phyloP scores from a whole-genome alignment of 2,329 filamentous ascomycete genomes.

The Stachybotrys elegans region DNA sequence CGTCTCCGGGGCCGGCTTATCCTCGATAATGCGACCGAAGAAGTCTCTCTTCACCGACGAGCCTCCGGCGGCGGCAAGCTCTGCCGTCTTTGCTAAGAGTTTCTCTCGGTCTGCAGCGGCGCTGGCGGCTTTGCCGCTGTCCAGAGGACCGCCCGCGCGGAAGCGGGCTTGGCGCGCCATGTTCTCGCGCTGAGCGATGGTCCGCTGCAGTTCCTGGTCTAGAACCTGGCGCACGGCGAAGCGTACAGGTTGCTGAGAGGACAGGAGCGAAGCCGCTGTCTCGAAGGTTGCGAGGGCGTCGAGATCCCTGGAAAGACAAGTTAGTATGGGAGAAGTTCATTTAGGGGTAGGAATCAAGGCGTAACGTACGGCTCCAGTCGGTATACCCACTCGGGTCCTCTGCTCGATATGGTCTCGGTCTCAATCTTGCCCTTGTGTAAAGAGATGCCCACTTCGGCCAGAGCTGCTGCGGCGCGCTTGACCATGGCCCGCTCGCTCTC shows the following conservation, averaged over 20 bases:
- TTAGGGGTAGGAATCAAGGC: not conserved
- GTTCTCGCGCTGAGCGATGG: slow-evolving; percentile 61
- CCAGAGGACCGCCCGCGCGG: slow-evolving; percentile 39
- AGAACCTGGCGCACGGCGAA: slow-evolving; percentile 91
- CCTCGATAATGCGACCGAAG: slow-evolving; percentile 68
- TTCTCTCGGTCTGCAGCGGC: slow-evolving; percentile 28
- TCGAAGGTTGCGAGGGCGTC: slow-evolving; percentile 74
- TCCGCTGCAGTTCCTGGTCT: slow-evolving; percentile 81
- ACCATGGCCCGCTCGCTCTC: slow-evolving; percentile 81
- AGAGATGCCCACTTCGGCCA: slow-evolving; percentile 75
- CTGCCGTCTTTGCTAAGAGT: slow-evolving; percentile 26
- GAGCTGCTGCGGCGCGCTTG: slow-evolving; percentile 69
- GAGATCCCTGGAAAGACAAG: slow-evolving; percentile 46
- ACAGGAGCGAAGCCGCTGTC: slow-evolving; percentile 53
- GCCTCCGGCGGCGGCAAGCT: slow-evolving; percentile 23
- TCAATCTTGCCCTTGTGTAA: slow-evolving; percentile 81
- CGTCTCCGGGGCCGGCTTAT: slow-evolving; percentile 30
- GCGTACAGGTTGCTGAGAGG: slow-evolving; percentile 67
- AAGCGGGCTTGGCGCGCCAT: slow-evolving; percentile 62
- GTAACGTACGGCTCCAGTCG: slow-evolving; percentile 84
- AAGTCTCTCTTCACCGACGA: slow-evolving; percentile 68
- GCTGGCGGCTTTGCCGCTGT: slow-evolving; percentile 6
- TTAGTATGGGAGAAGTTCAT: slow-evolving; percentile 6
- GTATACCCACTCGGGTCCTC: slow-evolving; percentile 73
- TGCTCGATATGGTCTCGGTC: slow-evolving; percentile 52